Conservation (phyloP, 257 asterid species). For the Nicotiana benthamiana region DNA sequence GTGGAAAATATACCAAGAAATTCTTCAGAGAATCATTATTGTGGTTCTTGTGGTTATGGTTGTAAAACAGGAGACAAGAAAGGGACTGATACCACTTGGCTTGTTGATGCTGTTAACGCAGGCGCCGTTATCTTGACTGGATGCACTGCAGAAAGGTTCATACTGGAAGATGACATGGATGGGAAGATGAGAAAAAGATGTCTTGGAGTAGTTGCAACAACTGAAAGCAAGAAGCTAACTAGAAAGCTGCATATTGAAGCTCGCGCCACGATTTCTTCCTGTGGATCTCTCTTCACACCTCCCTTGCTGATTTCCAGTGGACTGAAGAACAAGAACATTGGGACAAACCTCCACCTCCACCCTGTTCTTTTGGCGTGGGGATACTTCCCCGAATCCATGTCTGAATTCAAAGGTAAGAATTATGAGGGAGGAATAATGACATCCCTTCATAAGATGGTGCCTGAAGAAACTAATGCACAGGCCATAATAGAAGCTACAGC, state of each 20-base stretch:
- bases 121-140: conserved; percentile 74
- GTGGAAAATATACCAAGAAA: conserved; percentile 54
- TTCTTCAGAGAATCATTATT: conserved; percentile 59
- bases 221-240: conserved; percentile 19
- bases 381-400: conserved; percentile 57
- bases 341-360: conserved; percentile 80
- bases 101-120: conserved; percentile 68
- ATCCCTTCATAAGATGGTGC: conserved; percentile 51
- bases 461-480: conserved; percentile 29
- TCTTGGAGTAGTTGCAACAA: conserved; percentile 50
- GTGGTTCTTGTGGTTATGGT: conserved; percentile 87
- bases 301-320: conserved; percentile 70
- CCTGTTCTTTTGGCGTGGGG: conserved; percentile 79
- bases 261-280: conserved; percentile 47
- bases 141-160: conserved; percentile 54
- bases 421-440: conserved; percentile 84
- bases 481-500: conserved; percentile 60
- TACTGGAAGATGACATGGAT: conserved; percentile 22
- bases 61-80: conserved; percentile 82
- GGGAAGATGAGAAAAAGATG: conserved; percentile 39
- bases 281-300: conserved; percentile 79
- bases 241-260: conserved; percentile 55
- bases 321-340: conserved; percentile 62
- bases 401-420: conserved; percentile 44
- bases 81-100: conserved; percentile 78